phyloP scores from a whole-genome alignment of 257 asterid species.

The Solanum chiquidenum region DNA sequence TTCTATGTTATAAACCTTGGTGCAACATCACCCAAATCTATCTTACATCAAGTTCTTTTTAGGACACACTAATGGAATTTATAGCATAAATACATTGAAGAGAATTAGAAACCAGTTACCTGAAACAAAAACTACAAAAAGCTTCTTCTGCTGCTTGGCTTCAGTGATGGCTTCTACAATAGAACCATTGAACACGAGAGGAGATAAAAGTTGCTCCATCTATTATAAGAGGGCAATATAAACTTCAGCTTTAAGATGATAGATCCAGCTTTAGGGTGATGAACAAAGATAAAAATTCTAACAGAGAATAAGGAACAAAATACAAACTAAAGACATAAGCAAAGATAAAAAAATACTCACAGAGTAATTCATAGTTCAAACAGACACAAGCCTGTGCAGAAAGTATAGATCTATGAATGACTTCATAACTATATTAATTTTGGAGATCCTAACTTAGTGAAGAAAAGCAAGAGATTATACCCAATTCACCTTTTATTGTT shows the following conservation, averaged over 20 bases:
- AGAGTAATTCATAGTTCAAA: background rate
- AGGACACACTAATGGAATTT: background rate
- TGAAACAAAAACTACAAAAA: conserved; percentile 72
- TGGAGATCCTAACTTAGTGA: background rate
- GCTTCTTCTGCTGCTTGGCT: conserved; percentile 84
- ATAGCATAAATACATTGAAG: background rate
- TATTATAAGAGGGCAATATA: conserved; percentile 10
- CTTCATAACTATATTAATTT: background rate
- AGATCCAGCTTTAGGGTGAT: background rate
- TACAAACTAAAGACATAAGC: background rate
- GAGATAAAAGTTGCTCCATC: conserved; percentile 75
- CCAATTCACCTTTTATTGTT: background rate
- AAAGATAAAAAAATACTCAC: background rate
- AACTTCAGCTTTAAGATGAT: background rate
- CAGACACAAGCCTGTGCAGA: background rate
- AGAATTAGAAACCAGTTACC: conserved; percentile 30
- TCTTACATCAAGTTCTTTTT: background rate
- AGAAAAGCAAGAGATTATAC: background rate
- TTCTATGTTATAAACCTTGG: background rate
- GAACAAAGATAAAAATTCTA: background rate
- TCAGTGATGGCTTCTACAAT: conserved; percentile 65
- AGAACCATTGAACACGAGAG: conserved; percentile 77
- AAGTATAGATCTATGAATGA: background rate
- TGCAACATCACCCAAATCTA: background rate
- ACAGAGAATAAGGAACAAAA: background rate